phyloP scores from a whole-genome alignment of 768 basidiomycete genomes.

The Naganishia vishniacii region DNA sequence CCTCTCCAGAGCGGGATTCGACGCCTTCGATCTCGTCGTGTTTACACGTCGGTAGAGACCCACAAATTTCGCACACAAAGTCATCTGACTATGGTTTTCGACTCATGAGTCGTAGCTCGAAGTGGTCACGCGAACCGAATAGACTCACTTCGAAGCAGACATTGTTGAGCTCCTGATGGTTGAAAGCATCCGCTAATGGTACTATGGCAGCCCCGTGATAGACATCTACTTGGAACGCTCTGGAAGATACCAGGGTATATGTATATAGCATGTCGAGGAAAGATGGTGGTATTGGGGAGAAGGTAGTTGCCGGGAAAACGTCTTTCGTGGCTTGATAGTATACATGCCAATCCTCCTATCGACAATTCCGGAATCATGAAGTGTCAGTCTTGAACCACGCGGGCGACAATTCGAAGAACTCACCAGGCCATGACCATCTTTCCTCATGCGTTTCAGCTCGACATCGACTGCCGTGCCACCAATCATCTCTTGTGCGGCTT shows the following conservation, averaged over 20 bases:
- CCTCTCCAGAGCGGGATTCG: neutral
- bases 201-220: conserved; percentile 78
- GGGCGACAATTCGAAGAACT: neutral
- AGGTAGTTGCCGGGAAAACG: conserved; percentile 27
- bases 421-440: conserved; percentile 29
- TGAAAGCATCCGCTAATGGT: conserved; percentile 66
- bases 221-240: conserved; percentile 76
- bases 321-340: conserved; percentile 24
- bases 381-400: neutral
- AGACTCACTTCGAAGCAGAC: conserved; percentile 30
- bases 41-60: conserved; percentile 33
- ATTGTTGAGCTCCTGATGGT: conserved; percentile 33
- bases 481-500: conserved; percentile 36
- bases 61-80: conserved; percentile 36
- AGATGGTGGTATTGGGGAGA: conserved; percentile 28
- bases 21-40: conserved; percentile 22
- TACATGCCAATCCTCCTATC: conserved; percentile 21
- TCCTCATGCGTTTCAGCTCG: conserved; percentile 32
- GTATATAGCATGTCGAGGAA: conserved; percentile 54
- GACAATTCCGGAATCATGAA: neutral
- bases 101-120: no score
- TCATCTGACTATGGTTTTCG: conserved; percentile 30
- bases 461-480: conserved; percentile 40
- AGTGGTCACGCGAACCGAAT: no score
- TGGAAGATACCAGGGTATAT: conserved; percentile 66